Base-by-base conservation (phyloP, 176 grass and related monocot species). In the Eragrostis curvula region DNA sequence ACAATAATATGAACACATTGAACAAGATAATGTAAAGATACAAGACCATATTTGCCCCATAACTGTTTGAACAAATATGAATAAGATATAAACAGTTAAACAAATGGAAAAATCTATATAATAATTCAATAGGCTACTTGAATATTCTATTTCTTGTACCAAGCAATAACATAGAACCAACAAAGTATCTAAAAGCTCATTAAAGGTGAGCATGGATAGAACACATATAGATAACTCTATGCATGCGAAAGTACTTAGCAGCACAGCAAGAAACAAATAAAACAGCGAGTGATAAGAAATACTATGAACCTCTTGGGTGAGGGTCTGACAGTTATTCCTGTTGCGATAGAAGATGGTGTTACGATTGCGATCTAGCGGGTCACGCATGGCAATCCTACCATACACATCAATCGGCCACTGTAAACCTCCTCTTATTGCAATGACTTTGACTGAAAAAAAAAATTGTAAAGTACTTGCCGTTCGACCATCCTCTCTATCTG, bases 371-470 rank as follows among this genome's bases (percentile, higher is more conserved):
- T 68, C 65, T n/a, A 42, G 17, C 0, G 39, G 1, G 8, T 68
- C 65, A 6, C 39, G 65, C n/a, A 68, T 1, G 39, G 65, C 65
- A 43, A 68, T 39, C 8, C 9, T 21, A 43, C 65, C 65, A 12
- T 42, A 68, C 65, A 68, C 65, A 68, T 12, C 9, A 8, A 68
- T 39, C 36, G 39, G 39, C 65, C 65, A 68, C 2, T 43, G 66
- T 23, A 68, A 44, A 44, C 40, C 40, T 23, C 66, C 66, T 13
- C 41, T 21, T 23, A 68, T 68, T n/a, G 21, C 40, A 12, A 11
- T 11, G 3, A 68, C 40, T 68, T 68, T 68, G 66, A 68, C 66
- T 44, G 40, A 43, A 68, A 68, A 43, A 68, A 68, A 68, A 10
- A 68, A 12, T 5, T 68, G 66, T 23, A 44, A 42, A 44, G 66